These are phyloP conservation scores for Aspergillus conjunctus DNA, from an alignment of 495 filamentous ascomycete genomes.

Conservation along the genomic window DNA sequence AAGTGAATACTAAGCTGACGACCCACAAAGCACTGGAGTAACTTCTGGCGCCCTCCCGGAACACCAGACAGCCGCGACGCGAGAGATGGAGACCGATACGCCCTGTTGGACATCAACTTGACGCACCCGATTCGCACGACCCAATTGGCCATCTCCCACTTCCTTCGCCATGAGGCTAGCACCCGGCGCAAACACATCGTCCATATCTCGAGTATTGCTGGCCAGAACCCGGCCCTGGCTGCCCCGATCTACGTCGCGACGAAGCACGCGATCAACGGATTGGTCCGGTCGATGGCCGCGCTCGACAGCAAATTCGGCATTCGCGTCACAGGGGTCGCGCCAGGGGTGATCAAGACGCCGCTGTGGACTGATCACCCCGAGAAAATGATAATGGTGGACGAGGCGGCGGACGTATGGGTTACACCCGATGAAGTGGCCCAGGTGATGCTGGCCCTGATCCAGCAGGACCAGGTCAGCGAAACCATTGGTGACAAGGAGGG, in stretches of 20 bases:
- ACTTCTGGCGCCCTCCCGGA: conserved; percentile 69
- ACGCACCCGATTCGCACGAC: conserved; percentile 70
- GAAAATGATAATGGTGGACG: conserved; percentile 59
- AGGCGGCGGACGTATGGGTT: conserved; percentile 58
- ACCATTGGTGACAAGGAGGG: conserved; percentile 44
- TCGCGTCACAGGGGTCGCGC: conserved; percentile 65
- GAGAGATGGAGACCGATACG: conserved; percentile 51
- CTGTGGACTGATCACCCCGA: conserved; percentile 71
- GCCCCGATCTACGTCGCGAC: conserved; percentile 62
- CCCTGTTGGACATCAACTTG: conserved; percentile 64
- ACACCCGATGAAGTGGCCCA: conserved; percentile 65
- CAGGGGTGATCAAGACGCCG: conserved; percentile 67
- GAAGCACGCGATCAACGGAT: conserved; percentile 65
- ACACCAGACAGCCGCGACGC: conserved; percentile 51
- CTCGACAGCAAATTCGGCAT: conserved; percentile 58
- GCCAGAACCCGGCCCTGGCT: conserved; percentile 51
- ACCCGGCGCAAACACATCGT: conserved; percentile 54
- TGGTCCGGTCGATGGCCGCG: conserved; percentile 54
- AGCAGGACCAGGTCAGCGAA: conserved; percentile 50
- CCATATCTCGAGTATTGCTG: conserved; percentile 65
- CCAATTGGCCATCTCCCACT: conserved; percentile 65
- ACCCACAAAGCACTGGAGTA: conserved; percentile 52
- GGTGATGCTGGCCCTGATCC: conserved; percentile 62
- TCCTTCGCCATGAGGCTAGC: conserved; percentile 39
- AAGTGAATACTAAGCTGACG: neutral